Percentiles rank a stretch among this genome's conserved stretches.
Evolutionary conservation across 2,329 filamentous ascomycete genomes (phyloP).

Genomic region (Aspergillus transmontanensis): DNA sequence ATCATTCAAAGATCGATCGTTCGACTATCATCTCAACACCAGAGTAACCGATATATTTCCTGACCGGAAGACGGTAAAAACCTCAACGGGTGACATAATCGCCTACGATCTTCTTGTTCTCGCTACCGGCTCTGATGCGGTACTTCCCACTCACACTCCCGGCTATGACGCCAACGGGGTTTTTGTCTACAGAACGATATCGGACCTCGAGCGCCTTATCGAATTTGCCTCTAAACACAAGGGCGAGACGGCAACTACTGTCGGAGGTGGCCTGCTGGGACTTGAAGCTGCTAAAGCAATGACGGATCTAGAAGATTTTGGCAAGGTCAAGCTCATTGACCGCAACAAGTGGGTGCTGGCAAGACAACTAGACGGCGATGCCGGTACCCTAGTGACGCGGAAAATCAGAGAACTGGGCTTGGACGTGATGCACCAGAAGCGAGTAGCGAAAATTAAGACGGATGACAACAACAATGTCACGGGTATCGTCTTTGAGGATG

Average conservation of each 20-base stretch:
- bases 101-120: conserved; percentile 80
- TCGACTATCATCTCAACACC: conserved; percentile 77
- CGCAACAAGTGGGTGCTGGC: conserved; percentile 81
- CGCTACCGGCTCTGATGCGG: conserved; percentile 82
- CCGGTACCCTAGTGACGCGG: conserved; percentile 77
- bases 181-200: conserved; percentile 86
- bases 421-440: conserved; percentile 76
- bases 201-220: conserved; percentile 77
- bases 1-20: conserved; percentile 64
- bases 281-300: conserved; percentile 90
- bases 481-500: conserved; percentile 79
- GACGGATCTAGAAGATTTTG: conserved; percentile 78
- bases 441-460: conserved; percentile 72
- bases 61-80: conserved; percentile 66
- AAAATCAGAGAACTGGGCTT: conserved; percentile 78
- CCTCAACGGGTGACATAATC: conserved; percentile 69
- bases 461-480: conserved; percentile 68
- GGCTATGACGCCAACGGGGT: conserved; percentile 79
- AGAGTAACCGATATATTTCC: conserved; percentile 69
- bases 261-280: conserved; percentile 82
- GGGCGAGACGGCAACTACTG: conserved; percentile 71
- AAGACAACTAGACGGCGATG: conserved; percentile 79
- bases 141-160: conserved; percentile 71
- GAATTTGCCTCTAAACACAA: conserved; percentile 68
- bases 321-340: conserved; percentile 77